Evolutionary conservation across 257 asterid genomes (phyloP), one percentile per base, ranked within the genome.

Genomic region (Ajuga chamaepitys): DNA sequence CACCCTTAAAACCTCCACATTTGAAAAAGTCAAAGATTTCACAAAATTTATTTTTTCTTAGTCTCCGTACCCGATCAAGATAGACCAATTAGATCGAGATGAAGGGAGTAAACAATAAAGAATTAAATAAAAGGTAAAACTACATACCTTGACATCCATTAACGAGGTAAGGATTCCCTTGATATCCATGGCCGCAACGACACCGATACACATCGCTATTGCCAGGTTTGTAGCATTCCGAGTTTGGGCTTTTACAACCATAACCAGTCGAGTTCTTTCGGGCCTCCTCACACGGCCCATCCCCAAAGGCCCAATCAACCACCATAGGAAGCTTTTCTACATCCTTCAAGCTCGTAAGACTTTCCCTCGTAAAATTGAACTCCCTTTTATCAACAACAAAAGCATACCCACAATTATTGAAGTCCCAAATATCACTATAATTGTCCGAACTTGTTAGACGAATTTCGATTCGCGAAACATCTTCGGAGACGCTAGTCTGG

Each of bases 271-370:
- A 9, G 30, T 72, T 42, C 52, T 0, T 44, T 22, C 11, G 6
- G 0, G 78, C 85, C 7, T 2, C 41, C 37, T 35, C 52, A 25
- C 88, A 79, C 1, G 71, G 30, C 35, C 1, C 62, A 9, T 69
- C 20, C 13, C 78, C 81, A 7, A 82, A 50, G 1, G 63, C 77
- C 87, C 85, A 82, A 54, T 82, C 85, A 9, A 69, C 66, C 37
- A 74, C 71, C 54, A 79, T n/a, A 2, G 83, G 83, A 18, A 82
- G 70, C 46, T 2, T 7, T 0, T 3, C 0, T 9, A 9, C 61
- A 1, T 35, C 8, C 5, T 12, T 5, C 10, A 79, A 40, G 28
- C n/a, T 47, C 0, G 50, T 54, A 1, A 80, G 61, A 41, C 7
- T 44, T 0, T 14, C 52, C 0, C 18, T 8, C 0, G 74, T 65